Evolutionary conservation across 169 alveolate species (phyloP), one percentile per base, ranked within the genome.

Genomic region (Cryptosporidium muris): DNA sequence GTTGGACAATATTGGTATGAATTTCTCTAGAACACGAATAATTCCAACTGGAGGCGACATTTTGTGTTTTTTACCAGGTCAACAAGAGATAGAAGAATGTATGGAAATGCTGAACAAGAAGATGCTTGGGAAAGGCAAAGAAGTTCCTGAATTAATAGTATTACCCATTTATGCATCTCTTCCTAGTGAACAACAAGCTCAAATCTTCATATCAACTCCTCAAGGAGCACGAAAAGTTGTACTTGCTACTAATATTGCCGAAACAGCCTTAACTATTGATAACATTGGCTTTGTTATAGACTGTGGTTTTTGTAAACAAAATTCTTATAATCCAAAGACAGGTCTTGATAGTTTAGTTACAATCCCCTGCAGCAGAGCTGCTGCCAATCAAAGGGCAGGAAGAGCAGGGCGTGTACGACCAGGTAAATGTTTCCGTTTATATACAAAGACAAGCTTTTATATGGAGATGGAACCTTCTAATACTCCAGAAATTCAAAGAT

Each of bases 341-440:
- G 97, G 97, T 36, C 93, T 97, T 95, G 99, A 99, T 91, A 95
- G 99, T 38, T 91, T 99, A 81, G 94, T 97, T 65, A 97, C 97
- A 12, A 95, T 97, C 37, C 99, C 99, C 7, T 95, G 98, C 82
- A 96, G 99, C 43, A 97, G 97, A 90, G 99, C 99, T 12, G 95
- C 99, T 47, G 99, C 99, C 4, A 95, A 97, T 88, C 98, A 99
- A 95, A 96, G 99, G 67, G 97, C 99, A 34, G 99, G 99, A 25
- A 94, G 99, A 66, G 99, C 99, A 1, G 99, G 99, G 12, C 95
- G 99, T 82, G 99, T 97, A n/a, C 94, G 97, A 16, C 99, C 99
- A 2, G 99, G 99, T 8, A 96, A 95, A 88, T 98, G 99, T 88
- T 98, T 97, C 91, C 95, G 99, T 64, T 88, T 98, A 88, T 98